Base-by-base conservation (phyloP, 2,329 filamentous ascomycete species). In the Balansia obtecta region DNA sequence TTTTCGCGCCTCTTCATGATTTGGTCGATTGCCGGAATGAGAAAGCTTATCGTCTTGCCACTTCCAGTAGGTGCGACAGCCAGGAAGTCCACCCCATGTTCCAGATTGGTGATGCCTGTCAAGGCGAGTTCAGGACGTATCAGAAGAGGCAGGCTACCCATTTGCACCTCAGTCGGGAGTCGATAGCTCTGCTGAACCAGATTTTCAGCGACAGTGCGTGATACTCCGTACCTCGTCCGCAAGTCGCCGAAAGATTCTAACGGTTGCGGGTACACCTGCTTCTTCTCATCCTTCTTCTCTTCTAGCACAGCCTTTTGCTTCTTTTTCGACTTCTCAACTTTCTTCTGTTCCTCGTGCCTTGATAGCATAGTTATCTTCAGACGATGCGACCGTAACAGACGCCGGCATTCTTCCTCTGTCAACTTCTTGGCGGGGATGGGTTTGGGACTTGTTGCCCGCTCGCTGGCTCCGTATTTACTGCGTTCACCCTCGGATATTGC, bases 1-100 rank as follows among this genome's bases (percentile, higher is more conserved):
- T 73, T 68, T 1, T 75, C 71, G 41, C 76, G 69, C 49, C 77
- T 69, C 53, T 76, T 73, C 57, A 87, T 71, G 41, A 95, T 82
- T 44, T 79, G 77, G 61, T 95, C 85, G 58, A 98, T 82, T 3
- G 89, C 76, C 0, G 91, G 90, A 41, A 98, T 86, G 59, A 97
- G 68, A 61, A 96, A 98, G 16, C 89, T 88, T 55, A 98, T 72
- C 0, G 93, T 98, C 73, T 98, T 98, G 43, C 93, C 93, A 64
- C 91, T 97, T 22, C 93, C 93, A 0, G 93, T 98, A 1, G 93
- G 93, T 3, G 93, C 93, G 42, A 97, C 82, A 0, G 88, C 87
- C 55, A 98, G 68, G 39, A 98, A 80, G 70, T 98, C 84, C 4
- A 91, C 71, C 9, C 65, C 65, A 13, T 56, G 52, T 2, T 62